Percentiles rank a stretch among this genome's conserved stretches.
These are phyloP conservation scores for Candolleomyces efflorescens DNA, from an alignment of 768 basidiomycete species.

Conservation along the genomic window DNA sequence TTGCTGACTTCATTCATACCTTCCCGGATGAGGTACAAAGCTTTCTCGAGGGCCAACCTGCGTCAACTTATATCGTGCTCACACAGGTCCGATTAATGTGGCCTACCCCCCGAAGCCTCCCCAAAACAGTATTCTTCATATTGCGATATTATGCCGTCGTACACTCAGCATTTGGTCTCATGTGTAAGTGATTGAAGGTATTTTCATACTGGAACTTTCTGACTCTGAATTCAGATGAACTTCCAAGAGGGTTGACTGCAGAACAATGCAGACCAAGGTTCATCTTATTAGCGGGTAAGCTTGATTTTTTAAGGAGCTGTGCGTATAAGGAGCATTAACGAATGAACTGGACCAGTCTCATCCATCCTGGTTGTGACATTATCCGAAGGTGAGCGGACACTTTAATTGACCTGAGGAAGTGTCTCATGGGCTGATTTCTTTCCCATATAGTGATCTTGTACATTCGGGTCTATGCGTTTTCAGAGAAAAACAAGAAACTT, in stretches of 20 bases:
- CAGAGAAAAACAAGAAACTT: background rate
- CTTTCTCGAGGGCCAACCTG: background rate
- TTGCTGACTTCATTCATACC: background rate
- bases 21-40: background rate
- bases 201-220: background rate
- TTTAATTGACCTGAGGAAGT: background rate
- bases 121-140: slow-evolving; percentile 13
- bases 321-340: background rate
- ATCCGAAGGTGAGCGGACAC: background rate
- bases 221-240: background rate
- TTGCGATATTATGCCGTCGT: background rate
- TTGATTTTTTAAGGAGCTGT: background rate
- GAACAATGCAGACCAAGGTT: background rate
- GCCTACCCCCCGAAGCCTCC: slow-evolving; percentile 28
- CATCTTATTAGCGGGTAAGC: background rate
- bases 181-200: background rate
- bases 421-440: background rate
- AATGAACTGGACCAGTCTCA: background rate
- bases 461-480: background rate
- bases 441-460: background rate
- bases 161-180: background rate
- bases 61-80: no score
- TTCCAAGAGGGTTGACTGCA: background rate
- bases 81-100: slow-evolving; percentile 4
- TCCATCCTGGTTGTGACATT: background rate